Evolutionary conservation across 225 moss, liverwort and hornwort genomes (phyloP), one percentile per base, ranked within the genome.

Genomic region (Bryum argenteum): DNA sequence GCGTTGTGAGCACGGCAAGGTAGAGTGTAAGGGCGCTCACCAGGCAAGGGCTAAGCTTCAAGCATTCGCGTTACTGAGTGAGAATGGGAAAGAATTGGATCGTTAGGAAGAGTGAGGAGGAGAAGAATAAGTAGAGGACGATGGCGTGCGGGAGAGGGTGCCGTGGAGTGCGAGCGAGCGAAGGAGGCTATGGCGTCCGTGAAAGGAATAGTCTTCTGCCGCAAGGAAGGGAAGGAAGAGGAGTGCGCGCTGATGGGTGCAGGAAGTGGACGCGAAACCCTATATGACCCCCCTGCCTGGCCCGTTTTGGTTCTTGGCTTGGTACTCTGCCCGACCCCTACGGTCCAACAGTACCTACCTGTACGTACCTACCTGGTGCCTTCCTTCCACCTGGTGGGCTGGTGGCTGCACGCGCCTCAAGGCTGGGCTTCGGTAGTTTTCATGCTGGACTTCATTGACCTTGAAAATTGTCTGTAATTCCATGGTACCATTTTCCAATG

Each of bases 121-220:
- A 11, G 17, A 48, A 48, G 48, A 48, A 17, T 48, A 15, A 48
- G 17, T 48, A 48, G 48, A 48, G 19, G 21, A 1, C 3, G 20
- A n/a, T 23, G 52, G 44, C 79, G 75, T 71, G 75, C 15, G 18
- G 58, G 51, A 42, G 58, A 59, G 42, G 43, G 44, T 58, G 65
- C 64, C 64, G 74, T 74, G 65, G 69, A 20, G 74, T 64, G 39
- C 42, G 63, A 26, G 22, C 56, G 45, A 55, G 57, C 64, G 9
- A 58, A 55, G n/a, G 53, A 1, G 24, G 21, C 53, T 54, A 65
- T 39, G 59, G 65, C 67, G 72, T 37, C 47, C 40, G 19, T 9
- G 53, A 18, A 21, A 50, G 56, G 57, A 17, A 33, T 33, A 33
- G 33, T 33, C 33, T 33, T 33, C 33, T 40, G 24, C 45, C 18